These are phyloP conservation scores for Coffea eugenioides DNA, from an alignment of 257 asterid species.

Conservation along the genomic window DNA sequence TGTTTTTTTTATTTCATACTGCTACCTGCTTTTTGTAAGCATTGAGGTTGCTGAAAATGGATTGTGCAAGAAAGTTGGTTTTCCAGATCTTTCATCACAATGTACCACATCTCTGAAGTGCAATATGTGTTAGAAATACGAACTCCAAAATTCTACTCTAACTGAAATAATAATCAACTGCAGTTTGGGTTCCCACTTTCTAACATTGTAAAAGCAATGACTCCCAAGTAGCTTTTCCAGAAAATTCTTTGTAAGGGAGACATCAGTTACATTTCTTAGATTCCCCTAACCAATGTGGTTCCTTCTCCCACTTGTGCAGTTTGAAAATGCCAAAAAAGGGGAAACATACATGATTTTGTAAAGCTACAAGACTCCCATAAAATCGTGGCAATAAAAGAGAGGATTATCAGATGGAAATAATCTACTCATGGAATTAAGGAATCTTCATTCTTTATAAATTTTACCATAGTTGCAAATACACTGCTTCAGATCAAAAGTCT, in stretches of 20 bases:
- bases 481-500: too few relatives aligned
- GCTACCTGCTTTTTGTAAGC: background rate
- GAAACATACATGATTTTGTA: too few relatives aligned
- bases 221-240: background rate
- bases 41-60: background rate
- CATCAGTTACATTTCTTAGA: background rate
- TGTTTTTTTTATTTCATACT: too few relatives aligned
- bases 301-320: background rate
- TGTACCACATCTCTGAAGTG: background rate
- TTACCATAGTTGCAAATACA: background rate
- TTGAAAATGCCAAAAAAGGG: background rate
- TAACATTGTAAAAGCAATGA: too few relatives aligned
- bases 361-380: background rate
- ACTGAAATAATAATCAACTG: background rate
- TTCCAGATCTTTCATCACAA: too few relatives aligned
- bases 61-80: background rate
- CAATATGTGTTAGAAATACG: background rate
- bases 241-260: background rate
- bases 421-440: background rate
- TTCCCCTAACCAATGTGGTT: background rate
- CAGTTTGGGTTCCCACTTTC: background rate
- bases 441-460: background rate
- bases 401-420: background rate
- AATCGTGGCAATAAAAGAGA: background rate
- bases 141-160: background rate